Base-by-base conservation (phyloP, 1,284 basidiomycete species). In the Puccinia triticina region DNA sequence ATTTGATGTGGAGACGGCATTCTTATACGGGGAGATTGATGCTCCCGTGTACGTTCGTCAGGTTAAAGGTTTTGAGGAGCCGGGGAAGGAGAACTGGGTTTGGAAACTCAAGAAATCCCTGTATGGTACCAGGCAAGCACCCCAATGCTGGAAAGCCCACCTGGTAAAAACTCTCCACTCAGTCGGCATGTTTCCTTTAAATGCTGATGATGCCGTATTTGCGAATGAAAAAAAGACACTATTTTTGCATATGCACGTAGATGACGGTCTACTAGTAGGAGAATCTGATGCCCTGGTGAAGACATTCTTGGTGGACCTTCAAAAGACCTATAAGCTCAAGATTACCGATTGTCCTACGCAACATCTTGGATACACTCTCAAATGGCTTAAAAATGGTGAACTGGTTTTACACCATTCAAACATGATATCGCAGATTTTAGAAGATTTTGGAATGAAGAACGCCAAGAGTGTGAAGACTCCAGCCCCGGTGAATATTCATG, bases 91-190 rank as follows among this genome's bases (percentile, higher is more conserved):
- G 32, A 34, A 23, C 59, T 34, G 16, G 23, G 53, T 76, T 26
- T 59, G 53, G 55, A 59, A 40, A 18, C 26, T 55, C 4, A 26
- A 40, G 2, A 57, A 76, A 18, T 48, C 55, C 0, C 53, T 76
- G 2, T 59, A 76, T n/a, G 55, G 74, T 0, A 76, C 55, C 4
- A 76, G 59, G 37, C 74, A 76, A 12, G 74, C 74, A 2, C n/a
- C 18, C 1, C 21, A 11, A 5, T 46, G 37, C 12, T 71, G 69
- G 69, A 37, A 34, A 23, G 8, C 12, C 2, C 48, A 53, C n/a
- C 18, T 76, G 18, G 18, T 37, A 18, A n/a, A 23, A 0, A 61
- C 32, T 21, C 23, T 76, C 1, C 23, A 18, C 2, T 2, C 1
- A 5, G n/a, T 61, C 32, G 53, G 53, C 1, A 57, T 76, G 11